phyloP scores from a whole-genome alignment of 2,329 filamentous ascomycete species.

The Ascochyta rabiei region DNA sequence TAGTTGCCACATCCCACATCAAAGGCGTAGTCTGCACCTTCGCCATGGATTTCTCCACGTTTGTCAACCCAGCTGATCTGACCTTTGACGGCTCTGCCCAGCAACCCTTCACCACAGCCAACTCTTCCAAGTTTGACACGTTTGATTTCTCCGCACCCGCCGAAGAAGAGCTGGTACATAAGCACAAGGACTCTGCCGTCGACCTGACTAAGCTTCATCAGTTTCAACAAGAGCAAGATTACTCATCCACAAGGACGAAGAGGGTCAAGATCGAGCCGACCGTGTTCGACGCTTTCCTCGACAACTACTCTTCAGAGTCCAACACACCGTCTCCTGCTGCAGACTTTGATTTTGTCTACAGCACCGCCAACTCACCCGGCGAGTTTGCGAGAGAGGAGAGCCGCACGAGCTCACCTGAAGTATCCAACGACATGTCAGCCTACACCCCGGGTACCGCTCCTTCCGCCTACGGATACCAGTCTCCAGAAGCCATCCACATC shows the following conservation, averaged over 20 bases:
- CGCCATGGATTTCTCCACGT: constrained; percentile 28
- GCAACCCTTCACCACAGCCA: constrained; percentile 14
- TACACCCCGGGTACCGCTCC: constrained; percentile 13
- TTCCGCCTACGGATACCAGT: constrained; percentile 19
- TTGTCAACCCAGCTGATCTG: constrained; percentile 19
- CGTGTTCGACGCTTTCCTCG: constrained; percentile 25
- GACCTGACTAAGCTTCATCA: constrained; percentile 27
- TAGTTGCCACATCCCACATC: neutral
- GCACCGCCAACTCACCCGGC: constrained; percentile 41
- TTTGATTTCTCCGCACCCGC: constrained; percentile 25
- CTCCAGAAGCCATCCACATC: constrained; percentile 37
- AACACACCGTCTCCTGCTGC: constrained; percentile 39
- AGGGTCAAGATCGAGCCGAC: constrained; percentile 16
- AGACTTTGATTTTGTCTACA: constrained; percentile 37
- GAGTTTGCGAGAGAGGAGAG: constrained; percentile 38
- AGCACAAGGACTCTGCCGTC: constrained; percentile 34
- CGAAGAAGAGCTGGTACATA: constrained; percentile 22
- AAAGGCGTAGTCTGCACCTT: constrained; percentile 4
- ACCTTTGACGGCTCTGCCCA: constrained; percentile 14
- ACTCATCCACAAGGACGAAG: constrained; percentile 21
- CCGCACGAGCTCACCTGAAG: constrained; percentile 40
- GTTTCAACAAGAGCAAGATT: constrained; percentile 15
- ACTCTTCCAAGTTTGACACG: constrained; percentile 19
- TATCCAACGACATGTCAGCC: constrained; percentile 27
- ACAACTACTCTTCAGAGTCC: constrained; percentile 31